Evolutionary conservation across 202 grass and related monocot genomes (phyloP).

Genomic region (Setaria viridis): DNA sequence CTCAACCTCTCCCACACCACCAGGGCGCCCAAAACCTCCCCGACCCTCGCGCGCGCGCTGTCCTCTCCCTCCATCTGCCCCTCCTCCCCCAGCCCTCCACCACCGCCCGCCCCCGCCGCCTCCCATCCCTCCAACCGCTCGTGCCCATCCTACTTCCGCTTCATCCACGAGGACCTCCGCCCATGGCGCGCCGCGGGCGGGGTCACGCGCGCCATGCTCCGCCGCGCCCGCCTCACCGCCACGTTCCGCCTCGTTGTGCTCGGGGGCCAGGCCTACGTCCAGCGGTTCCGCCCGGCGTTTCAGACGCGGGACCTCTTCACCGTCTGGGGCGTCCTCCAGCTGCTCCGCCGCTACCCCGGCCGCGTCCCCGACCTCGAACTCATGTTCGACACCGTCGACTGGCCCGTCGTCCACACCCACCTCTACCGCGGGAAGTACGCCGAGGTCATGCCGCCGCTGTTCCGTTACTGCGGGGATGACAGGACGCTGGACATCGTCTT

Average conservation of each 20-base stretch:
- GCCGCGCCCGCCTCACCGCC: constrained; percentile 51
- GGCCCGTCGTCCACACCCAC: constrained; percentile 63
- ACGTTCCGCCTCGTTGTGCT: constrained; percentile 80
- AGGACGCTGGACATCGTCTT: constrained; percentile 78
- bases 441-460: constrained; percentile 64
- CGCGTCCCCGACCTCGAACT: constrained; percentile 83
- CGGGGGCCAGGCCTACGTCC: constrained; percentile 51
- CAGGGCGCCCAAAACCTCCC: constrained; percentile 17
- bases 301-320: constrained; percentile 89
- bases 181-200: constrained; percentile 74
- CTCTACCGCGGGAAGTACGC: constrained; percentile 48
- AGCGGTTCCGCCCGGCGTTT: constrained; percentile 67
- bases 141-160: constrained; percentile 89
- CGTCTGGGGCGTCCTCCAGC: constrained; percentile 86
- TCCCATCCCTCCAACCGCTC: constrained; percentile 23
- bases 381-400: constrained; percentile 87
- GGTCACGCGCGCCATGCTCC: constrained; percentile 74
- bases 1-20: constrained; percentile 40
- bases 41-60: constrained; percentile 45
- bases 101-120: background rate
- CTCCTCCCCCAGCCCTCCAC: background rate
- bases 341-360: constrained; percentile 77
- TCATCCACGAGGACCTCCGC: constrained; percentile 89
- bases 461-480: constrained; percentile 78
- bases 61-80: constrained; percentile 37